A percentile compares a stretch with the other conserved stretches of the same genome.
Evolutionary conservation across 768 basidiomycete species (phyloP).

Genomic region (Neoboletus subvelutipes): DNA sequence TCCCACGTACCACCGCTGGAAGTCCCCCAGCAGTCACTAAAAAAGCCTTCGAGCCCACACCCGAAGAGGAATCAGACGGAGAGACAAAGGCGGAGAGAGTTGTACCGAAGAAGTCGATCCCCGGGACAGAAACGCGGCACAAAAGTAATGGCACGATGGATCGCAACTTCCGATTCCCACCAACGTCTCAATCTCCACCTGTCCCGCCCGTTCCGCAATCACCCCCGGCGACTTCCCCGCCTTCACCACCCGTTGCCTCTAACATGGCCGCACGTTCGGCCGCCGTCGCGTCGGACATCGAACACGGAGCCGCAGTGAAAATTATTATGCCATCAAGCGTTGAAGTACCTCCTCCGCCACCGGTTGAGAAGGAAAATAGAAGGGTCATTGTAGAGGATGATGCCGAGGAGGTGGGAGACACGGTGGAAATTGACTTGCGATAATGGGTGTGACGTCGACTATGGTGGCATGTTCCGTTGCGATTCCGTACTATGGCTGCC

Average conservation of each 20-base stretch:
- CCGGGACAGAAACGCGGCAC: constrained; percentile 27
- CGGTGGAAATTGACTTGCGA: constrained; percentile 66
- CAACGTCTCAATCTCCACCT: constrained; percentile 15
- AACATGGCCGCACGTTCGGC: constrained; percentile 14
- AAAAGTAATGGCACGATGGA: constrained; percentile 77
- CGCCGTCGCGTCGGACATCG: constrained; percentile 2
- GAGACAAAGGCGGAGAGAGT: constrained; percentile 36
- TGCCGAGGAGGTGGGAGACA: constrained; percentile 73
- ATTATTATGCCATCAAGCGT: constrained; percentile 62
- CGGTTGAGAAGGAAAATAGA: constrained; percentile 67
- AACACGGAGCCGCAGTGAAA: constrained; percentile 17
- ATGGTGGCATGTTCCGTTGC: not conserved
- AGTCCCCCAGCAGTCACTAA: constrained; percentile 41
- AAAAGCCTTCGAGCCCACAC: constrained; percentile 48
- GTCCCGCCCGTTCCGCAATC: constrained; percentile 3
- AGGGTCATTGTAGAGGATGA: constrained; percentile 49
- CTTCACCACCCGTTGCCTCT: constrained; percentile 27
- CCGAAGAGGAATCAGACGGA: constrained; percentile 46
- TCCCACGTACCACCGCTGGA: constrained; percentile 41
- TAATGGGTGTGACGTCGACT: constrained; percentile 21
- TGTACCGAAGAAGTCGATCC: constrained; percentile 18
- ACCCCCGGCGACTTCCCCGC: constrained; percentile 31
- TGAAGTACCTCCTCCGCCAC: constrained; percentile 79
- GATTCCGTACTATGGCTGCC: not conserved
- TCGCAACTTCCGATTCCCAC: constrained; percentile 70